A percentile compares a stretch with the other conserved stretches of the same genome.
phyloP scores from a whole-genome alignment of 1,284 basidiomycete genomes.

The Phlebopus sp. region DNA sequence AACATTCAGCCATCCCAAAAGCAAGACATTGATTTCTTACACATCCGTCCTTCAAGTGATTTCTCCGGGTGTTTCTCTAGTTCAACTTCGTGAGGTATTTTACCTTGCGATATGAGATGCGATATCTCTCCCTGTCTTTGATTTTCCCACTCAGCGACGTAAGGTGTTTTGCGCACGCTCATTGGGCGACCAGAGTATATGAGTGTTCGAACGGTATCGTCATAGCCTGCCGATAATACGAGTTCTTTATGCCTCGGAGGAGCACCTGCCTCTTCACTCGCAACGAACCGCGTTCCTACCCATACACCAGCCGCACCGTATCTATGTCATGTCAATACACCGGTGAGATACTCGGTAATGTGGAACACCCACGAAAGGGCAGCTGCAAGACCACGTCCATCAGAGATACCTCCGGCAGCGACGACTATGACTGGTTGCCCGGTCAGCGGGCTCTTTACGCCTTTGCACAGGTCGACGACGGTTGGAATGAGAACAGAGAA shows the following conservation, averaged over 20 bases:
- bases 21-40: constrained; percentile 39
- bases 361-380: constrained; percentile 58
- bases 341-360: neutral
- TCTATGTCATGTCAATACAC: constrained; percentile 28
- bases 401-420: constrained; percentile 81
- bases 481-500: constrained; percentile 80
- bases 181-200: constrained; percentile 86
- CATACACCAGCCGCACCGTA: constrained; percentile 83
- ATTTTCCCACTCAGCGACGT: constrained; percentile 69
- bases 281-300: constrained; percentile 92
- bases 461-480: constrained; percentile 73
- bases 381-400: constrained; percentile 80
- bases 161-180: constrained; percentile 75
- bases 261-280: constrained; percentile 77
- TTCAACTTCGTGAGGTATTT: constrained; percentile 75
- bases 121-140: constrained; percentile 58
- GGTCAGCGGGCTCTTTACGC: constrained; percentile 65
- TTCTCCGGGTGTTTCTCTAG: constrained; percentile 68
- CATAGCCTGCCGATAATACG: constrained; percentile 62
- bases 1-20: constrained; percentile 1
- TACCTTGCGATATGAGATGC: constrained; percentile 60
- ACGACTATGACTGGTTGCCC: constrained; percentile 76
- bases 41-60: constrained; percentile 56
- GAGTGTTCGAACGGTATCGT: constrained; percentile 69
- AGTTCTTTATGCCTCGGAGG: constrained; percentile 79